Percentiles rank a stretch among this genome's conserved stretches.
phyloP scores from a whole-genome alignment of 305 asterid species.

The Fraxinus greggii region DNA sequence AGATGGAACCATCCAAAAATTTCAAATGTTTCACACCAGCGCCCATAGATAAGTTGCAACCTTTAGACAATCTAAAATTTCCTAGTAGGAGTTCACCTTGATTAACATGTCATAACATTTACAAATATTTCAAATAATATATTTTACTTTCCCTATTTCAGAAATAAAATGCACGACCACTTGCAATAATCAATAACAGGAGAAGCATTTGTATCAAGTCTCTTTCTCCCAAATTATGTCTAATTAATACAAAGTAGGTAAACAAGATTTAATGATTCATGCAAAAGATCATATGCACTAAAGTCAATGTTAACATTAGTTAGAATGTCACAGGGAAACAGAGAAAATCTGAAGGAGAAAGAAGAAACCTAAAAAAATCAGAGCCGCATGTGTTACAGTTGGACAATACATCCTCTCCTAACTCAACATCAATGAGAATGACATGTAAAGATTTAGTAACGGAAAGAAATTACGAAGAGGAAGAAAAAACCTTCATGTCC shows the following conservation, averaged over 20 bases:
- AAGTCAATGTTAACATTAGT: neutral
- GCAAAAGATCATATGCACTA: neutral
- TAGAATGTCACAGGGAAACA: neutral
- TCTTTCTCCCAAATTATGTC: neutral
- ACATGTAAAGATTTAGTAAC: conserved; percentile 16
- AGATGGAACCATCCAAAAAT: neutral
- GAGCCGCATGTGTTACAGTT: conserved; percentile 88
- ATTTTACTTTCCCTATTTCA: neutral
- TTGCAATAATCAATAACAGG: neutral
- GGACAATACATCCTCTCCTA: conserved; percentile 56
- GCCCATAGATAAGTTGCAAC: neutral
- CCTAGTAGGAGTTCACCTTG: neutral
- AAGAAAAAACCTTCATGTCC: conserved; percentile 12
- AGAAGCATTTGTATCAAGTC: neutral
- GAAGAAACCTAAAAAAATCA: conserved; percentile 12
- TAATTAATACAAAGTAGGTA: neutral
- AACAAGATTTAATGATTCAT: neutral
- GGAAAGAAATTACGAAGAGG: conserved; percentile 19
- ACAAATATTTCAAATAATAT: neutral
- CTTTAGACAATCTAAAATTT: neutral
- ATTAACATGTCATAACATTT: neutral
- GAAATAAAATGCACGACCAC: neutral
- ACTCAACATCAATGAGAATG: conserved; percentile 33
- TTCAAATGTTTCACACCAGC: neutral
- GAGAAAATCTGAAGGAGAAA: conserved; percentile 3